These are phyloP conservation scores for Aspergillus sp. DNA, from an alignment of 2,329 filamentous ascomycete species.

Conservation along the genomic window DNA sequence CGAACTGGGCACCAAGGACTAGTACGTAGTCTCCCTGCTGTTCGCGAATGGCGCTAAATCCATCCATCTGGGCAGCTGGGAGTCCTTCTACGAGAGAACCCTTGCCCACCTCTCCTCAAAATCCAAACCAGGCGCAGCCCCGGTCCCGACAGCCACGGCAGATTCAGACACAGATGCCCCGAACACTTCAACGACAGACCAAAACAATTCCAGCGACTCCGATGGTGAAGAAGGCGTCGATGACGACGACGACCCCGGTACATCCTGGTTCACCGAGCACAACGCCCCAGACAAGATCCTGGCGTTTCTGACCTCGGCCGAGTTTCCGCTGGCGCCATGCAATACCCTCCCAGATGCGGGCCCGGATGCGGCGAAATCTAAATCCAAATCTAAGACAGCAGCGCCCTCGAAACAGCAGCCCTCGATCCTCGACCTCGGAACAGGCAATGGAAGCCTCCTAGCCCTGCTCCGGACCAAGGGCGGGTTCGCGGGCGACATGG, in stretches of 20 bases:
- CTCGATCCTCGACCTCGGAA: slow-evolving; percentile 74
- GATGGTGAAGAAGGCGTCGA: slow-evolving; percentile 61
- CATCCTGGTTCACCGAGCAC: slow-evolving; percentile 93
- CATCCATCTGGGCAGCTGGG: slow-evolving; percentile 54
- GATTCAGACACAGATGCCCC: no score
- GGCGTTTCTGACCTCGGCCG: slow-evolving; percentile 50
- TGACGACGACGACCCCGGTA: slow-evolving; percentile 66
- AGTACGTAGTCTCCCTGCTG: slow-evolving; percentile 49
- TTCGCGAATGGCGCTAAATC: slow-evolving; percentile 8
- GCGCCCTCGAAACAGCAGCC: slow-evolving; percentile 13
- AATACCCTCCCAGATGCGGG: slow-evolving; percentile 26
- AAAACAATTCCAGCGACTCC: slow-evolving; percentile 62
- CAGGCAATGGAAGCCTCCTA: slow-evolving; percentile 88
- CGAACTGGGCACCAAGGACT: slow-evolving; percentile 79
- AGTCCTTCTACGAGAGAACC: slow-evolving; percentile 38
- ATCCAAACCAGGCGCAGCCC: slow-evolving; percentile 5
- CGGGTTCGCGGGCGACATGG: slow-evolving; percentile 57
- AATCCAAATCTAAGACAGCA: slow-evolving; percentile 1
- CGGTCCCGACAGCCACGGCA: slow-evolving; percentile 5
- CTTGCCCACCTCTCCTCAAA: slow-evolving; percentile 29
- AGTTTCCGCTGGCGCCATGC: slow-evolving; percentile 35
- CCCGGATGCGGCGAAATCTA: slow-evolving; percentile 2
- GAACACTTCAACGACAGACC: slow-evolving; percentile 16
- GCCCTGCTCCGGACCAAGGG: slow-evolving; percentile 62
- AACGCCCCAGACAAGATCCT: slow-evolving; percentile 76